Conservation (phyloP, 768 basidiomycete species). For the Kwoniella dejecticola region DNA sequence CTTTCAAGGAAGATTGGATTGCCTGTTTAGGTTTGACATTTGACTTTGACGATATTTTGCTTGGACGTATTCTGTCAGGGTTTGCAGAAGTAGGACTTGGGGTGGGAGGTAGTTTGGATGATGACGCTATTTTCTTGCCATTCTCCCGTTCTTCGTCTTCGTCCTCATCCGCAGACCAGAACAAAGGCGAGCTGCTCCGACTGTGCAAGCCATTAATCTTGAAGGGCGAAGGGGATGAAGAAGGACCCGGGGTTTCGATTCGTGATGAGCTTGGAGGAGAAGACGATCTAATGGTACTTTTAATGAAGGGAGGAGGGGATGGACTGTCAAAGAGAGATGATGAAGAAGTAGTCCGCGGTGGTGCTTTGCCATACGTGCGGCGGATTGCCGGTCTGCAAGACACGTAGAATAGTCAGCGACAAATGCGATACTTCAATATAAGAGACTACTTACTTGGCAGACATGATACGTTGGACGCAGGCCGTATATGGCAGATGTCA, state of each 20-base stretch:
- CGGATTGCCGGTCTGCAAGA: constrained; percentile 28
- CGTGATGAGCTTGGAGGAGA: constrained; percentile 22
- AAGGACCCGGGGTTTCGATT: constrained; percentile 9
- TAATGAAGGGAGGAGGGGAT: constrained; percentile 4
- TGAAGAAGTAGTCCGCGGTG: constrained; percentile 14
- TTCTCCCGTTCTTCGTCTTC: no score
- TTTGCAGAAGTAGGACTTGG: not conserved
- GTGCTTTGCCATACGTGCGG: constrained; percentile 37
- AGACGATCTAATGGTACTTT: constrained; percentile 4
- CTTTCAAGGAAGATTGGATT: constrained; percentile 29
- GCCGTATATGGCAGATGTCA: not conserved
- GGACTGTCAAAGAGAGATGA: constrained; percentile 11
- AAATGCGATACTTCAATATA: not conserved
- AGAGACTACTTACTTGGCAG: constrained; percentile 11
- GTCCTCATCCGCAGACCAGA: constrained; percentile 23
- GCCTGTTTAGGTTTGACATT: constrained; percentile 1
- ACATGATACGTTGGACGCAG: constrained; percentile 9
- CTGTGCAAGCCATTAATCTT: not conserved
- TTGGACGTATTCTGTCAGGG: no score
- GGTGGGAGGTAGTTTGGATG: not conserved
- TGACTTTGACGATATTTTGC: not conserved
- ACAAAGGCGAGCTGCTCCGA: constrained; percentile 1
- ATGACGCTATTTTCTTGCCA: no score
- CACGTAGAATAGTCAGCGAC: constrained; percentile 4
- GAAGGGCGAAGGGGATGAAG: constrained; percentile 2